These are phyloP conservation scores for Penicillium sp. DNA, from an alignment of 2,329 filamentous ascomycete species.

Conservation along the genomic window DNA sequence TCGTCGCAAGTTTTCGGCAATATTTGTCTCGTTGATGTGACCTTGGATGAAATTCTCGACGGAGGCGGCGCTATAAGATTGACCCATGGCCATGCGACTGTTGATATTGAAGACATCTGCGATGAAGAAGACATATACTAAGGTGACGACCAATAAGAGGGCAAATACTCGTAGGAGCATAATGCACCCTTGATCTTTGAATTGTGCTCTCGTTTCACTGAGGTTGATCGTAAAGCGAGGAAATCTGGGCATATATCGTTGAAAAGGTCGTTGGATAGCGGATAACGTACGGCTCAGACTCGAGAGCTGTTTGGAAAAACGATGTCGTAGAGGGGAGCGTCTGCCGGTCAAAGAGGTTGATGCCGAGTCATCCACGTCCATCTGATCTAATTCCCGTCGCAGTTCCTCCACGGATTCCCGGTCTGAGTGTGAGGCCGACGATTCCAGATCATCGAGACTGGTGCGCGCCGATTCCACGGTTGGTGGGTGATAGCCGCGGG, in stretches of 20 bases:
- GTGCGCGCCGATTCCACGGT: slow-evolving; percentile 78
- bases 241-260: slow-evolving; percentile 45
- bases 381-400: slow-evolving; percentile 80
- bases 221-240: slow-evolving; percentile 40
- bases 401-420: slow-evolving; percentile 61
- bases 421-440: slow-evolving; percentile 54
- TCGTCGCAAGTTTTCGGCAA: slow-evolving; percentile 71
- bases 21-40: slow-evolving; percentile 66
- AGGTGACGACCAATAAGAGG: slow-evolving; percentile 69
- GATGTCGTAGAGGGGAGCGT: slow-evolving; percentile 46
- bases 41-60: slow-evolving; percentile 73
- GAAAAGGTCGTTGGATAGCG: slow-evolving; percentile 54
- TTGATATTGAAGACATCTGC: slow-evolving; percentile 76
- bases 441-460: slow-evolving; percentile 57
- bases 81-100: slow-evolving; percentile 61
- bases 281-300: slow-evolving; percentile 59
- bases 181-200: slow-evolving; percentile 58
- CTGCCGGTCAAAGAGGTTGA: slow-evolving; percentile 27
- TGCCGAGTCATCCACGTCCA: slow-evolving; percentile 74
- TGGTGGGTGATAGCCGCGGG: slow-evolving; percentile 69
- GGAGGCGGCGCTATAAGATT: slow-evolving; percentile 80
- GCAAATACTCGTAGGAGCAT: slow-evolving; percentile 72
- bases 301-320: slow-evolving; percentile 58
- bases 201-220: slow-evolving; percentile 31
- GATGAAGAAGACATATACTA: slow-evolving; percentile 82